Evolutionary conservation across 495 filamentous ascomycete genomes (phyloP).

Genomic region (Amorphotheca resinae): DNA sequence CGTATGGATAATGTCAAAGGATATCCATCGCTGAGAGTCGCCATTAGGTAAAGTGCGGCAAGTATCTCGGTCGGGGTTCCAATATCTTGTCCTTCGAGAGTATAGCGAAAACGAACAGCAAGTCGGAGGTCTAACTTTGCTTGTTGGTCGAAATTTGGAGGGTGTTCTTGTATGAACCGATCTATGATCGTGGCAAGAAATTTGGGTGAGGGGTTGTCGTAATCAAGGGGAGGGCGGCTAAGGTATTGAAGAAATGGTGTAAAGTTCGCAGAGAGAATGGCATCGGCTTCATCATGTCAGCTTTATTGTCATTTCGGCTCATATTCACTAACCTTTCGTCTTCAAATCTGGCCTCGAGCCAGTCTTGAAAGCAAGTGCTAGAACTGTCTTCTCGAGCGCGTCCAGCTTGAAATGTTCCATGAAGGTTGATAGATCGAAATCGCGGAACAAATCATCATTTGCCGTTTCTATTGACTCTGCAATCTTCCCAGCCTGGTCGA

Average conservation of each 20-base stretch:
- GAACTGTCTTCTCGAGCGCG: slow-evolving; percentile 70
- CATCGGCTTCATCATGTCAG: slow-evolving; percentile 51
- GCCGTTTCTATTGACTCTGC: slow-evolving; percentile 82
- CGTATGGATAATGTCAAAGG: slow-evolving; percentile 68
- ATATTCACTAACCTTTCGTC: slow-evolving; percentile 58
- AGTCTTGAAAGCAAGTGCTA: slow-evolving; percentile 79
- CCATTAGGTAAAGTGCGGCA: slow-evolving; percentile 60
- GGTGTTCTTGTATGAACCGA: slow-evolving; percentile 68
- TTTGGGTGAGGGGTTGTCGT: slow-evolving; percentile 45
- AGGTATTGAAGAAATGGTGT: slow-evolving; percentile 62
- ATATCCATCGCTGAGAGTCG: slow-evolving; percentile 48
- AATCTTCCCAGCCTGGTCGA: slow-evolving; percentile 74
- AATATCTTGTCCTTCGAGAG: slow-evolving; percentile 29
- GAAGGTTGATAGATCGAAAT: slow-evolving; percentile 88
- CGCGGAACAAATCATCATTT: slow-evolving; percentile 75
- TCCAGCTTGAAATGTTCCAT: slow-evolving; percentile 90
- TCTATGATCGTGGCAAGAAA: slow-evolving; percentile 70
- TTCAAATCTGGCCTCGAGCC: slow-evolving; percentile 67
- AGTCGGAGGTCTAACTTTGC: slow-evolving; percentile 54
- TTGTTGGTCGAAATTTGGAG: slow-evolving; percentile 66
- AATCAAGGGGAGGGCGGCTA: slow-evolving; percentile 36
- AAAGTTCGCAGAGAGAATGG: slow-evolving; percentile 63
- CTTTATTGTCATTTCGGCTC: slow-evolving; percentile 19
- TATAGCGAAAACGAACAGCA: slow-evolving; percentile 56
- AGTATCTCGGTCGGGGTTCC: slow-evolving; percentile 59